A percentile compares a stretch with the other conserved stretches of the same genome.
These are phyloP conservation scores for Peniophora sp. DNA, from an alignment of 1,284 basidiomycete genomes.

Conservation along the genomic window DNA sequence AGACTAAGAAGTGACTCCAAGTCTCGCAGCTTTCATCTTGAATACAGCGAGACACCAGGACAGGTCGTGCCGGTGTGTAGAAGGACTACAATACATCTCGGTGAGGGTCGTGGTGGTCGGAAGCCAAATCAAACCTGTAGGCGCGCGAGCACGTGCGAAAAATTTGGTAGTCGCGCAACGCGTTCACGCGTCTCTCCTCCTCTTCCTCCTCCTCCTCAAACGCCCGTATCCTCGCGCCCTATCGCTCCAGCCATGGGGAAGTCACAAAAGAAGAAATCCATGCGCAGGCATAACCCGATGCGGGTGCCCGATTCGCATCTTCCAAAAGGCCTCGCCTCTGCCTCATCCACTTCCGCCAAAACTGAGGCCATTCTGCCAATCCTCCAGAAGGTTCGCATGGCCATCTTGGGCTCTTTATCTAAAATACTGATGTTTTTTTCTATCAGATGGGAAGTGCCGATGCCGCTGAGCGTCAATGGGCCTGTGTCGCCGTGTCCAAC, in stretches of 20 bases:
- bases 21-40: too few species aligned
- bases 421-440: not conserved
- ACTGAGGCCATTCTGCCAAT: slow-evolving; percentile 76
- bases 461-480: slow-evolving; percentile 79
- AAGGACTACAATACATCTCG: too few species aligned
- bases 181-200: too few species aligned
- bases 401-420: not conserved
- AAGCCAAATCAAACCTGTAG: too few species aligned
- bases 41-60: too few species aligned
- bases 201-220: too few species aligned
- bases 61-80: too few species aligned
- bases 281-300: slow-evolving; percentile 85
- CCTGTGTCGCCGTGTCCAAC: slow-evolving; percentile 86
- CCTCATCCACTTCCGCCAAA: slow-evolving; percentile 64
- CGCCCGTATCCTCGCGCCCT: too few species aligned
- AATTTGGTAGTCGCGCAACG: too few species aligned
- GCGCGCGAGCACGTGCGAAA: too few species aligned
- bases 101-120: too few species aligned
- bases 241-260: slow-evolving; percentile 72
- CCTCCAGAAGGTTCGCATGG: slow-evolving; percentile 65
- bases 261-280: slow-evolving; percentile 73
- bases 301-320: slow-evolving; percentile 87
- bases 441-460: slow-evolving; percentile 68
- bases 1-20: too few species aligned
- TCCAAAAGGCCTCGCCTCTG: slow-evolving; percentile 67